Conservation (phyloP, 1,284 basidiomycete species). For the Ustilago shanxiensis region DNA sequence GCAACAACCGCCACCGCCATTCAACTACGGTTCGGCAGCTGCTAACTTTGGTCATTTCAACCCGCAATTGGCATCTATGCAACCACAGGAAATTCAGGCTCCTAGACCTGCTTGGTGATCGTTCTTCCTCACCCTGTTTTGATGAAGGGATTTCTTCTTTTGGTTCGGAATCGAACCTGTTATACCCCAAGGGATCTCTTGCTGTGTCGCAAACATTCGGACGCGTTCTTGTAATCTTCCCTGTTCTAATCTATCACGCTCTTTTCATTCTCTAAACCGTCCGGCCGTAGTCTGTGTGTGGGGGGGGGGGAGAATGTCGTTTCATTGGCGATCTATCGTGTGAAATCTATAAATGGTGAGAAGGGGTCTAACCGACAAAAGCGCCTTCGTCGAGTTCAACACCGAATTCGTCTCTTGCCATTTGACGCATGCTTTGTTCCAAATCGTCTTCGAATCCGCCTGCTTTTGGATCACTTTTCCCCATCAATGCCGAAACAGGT, state of each 20-base stretch:
- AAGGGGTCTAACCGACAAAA: constrained; percentile 42
- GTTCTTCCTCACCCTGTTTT: background rate
- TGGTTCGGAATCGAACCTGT: background rate
- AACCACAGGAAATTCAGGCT: constrained; percentile 43
- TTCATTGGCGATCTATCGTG: constrained; percentile 3
- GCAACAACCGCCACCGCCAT: constrained; percentile 21
- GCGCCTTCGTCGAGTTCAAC: constrained; percentile 61
- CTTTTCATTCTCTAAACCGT: too few species aligned
- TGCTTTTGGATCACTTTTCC: constrained; percentile 31
- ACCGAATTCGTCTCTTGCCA: constrained; percentile 62
- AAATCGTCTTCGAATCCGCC: constrained; percentile 65
- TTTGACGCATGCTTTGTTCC: constrained; percentile 58
- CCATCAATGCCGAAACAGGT: constrained; percentile 29
- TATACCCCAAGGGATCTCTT: too few species aligned
- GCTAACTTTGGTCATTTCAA: constrained; percentile 42
- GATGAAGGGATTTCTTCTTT: too few species aligned
- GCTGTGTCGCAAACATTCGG: too few species aligned
- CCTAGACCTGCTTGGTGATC: constrained; percentile 37
- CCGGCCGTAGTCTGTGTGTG: background rate
- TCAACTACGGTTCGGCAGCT: constrained; percentile 17
- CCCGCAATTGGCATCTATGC: constrained; percentile 31
- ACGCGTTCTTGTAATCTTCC: background rate
- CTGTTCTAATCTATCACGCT: constrained; percentile 11
- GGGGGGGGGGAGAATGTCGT: background rate
- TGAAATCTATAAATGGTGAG: background rate